Percentiles rank a stretch among this genome's conserved stretches.
Conservation (phyloP, 179 eudicot genomes). For the Spergularia azorica region DNA sequence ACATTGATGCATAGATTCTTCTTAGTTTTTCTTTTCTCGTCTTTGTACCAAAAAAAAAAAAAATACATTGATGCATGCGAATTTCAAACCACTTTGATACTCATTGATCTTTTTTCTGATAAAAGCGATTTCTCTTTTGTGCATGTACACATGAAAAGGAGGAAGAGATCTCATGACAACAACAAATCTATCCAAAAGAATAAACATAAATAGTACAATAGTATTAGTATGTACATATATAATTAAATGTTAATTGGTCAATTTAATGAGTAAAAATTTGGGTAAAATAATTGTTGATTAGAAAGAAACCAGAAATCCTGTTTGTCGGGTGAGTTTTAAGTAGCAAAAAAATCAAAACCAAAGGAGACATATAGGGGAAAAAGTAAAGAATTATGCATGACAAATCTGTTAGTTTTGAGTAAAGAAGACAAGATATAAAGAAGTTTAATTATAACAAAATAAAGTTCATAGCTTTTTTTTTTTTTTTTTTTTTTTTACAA, state of each 20-base stretch:
- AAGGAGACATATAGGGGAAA: constrained; percentile 2
- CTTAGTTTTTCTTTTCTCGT: too few species aligned
- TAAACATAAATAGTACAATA: neutral
- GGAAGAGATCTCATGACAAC: neutral
- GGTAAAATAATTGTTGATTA: constrained; percentile 1
- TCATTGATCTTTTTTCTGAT: neutral
- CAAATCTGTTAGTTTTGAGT: constrained; percentile 19
- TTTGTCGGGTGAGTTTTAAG: constrained; percentile 15
- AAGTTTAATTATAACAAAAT: constrained; percentile 14
- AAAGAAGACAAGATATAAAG: constrained; percentile 39
- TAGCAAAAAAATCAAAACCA: neutral
- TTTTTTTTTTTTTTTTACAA: neutral
- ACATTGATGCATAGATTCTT: too few species aligned
- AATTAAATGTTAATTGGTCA: neutral
- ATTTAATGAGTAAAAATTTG: neutral
- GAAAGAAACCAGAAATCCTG: constrained; percentile 15
- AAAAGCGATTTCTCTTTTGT: neutral
- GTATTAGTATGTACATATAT: neutral
- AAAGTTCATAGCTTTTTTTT: constrained; percentile 1
- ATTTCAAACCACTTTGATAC: too few species aligned
- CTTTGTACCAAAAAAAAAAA: too few species aligned
- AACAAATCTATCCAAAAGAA: neutral
- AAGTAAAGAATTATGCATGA: neutral
- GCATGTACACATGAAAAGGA: neutral
- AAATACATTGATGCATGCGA: too few species aligned